Conservation (phyloP, 176 grass and related monocot species). For the Paspalum notatum region DNA sequence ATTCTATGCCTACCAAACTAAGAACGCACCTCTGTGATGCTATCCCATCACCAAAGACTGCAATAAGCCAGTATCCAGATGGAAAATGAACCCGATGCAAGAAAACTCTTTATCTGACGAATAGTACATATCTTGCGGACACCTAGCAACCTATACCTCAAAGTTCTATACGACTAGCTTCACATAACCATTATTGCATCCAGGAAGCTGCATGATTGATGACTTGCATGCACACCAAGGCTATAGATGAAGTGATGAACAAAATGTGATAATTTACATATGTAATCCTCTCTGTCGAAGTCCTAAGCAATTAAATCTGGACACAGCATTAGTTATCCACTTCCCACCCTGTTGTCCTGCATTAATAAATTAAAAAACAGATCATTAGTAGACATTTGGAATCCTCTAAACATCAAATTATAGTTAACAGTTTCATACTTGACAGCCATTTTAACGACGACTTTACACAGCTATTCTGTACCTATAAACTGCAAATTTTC, state of each 20-base stretch:
- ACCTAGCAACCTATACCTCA: slow-evolving; percentile 65
- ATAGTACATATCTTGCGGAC: slow-evolving; percentile 51
- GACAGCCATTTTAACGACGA: neutral
- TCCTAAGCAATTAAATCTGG: slow-evolving; percentile 54
- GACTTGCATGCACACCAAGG: slow-evolving; percentile 40
- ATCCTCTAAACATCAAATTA: slow-evolving; percentile 16
- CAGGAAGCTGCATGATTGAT: slow-evolving; percentile 41
- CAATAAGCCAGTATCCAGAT: slow-evolving; percentile 23
- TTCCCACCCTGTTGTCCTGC: slow-evolving; percentile 76
- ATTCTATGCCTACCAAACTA: slow-evolving; percentile 9
- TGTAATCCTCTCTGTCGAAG: slow-evolving; percentile 24
- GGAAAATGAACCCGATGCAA: slow-evolving; percentile 37
- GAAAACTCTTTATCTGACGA: slow-evolving; percentile 42
- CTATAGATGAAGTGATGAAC: slow-evolving; percentile 52
- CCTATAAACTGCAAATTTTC: neutral
- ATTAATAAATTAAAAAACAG: slow-evolving; percentile 36
- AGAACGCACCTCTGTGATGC: slow-evolving; percentile 12
- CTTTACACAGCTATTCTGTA: neutral
- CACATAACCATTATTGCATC: slow-evolving; percentile 54
- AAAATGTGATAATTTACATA: slow-evolving; percentile 69
- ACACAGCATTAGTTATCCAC: slow-evolving; percentile 48
- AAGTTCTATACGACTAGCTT: slow-evolving; percentile 60
- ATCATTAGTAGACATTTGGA: slow-evolving; percentile 37
- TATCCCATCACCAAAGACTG: slow-evolving; percentile 32
- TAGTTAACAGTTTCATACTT: neutral